These are phyloP conservation scores for Verticillium tricorpus DNA, from an alignment of 2,329 filamentous ascomycete genomes.

Conservation along the genomic window DNA sequence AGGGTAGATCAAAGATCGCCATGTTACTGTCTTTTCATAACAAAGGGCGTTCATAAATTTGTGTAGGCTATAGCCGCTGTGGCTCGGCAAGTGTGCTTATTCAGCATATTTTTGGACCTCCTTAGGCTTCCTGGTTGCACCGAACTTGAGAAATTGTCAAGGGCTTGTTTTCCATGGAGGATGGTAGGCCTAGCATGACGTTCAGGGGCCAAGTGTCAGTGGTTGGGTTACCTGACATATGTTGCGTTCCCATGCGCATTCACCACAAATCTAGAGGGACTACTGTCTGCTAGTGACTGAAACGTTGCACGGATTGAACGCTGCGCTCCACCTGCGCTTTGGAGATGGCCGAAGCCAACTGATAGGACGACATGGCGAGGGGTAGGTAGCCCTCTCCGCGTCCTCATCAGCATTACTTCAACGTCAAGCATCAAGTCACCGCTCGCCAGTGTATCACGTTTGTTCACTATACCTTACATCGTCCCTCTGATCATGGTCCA, in stretches of 20 bases:
- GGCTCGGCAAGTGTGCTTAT: no score
- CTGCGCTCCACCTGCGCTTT: neutral
- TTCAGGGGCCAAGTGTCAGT: no score
- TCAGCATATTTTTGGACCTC: no score
- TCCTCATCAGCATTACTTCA: neutral
- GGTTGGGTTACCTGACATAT: neutral
- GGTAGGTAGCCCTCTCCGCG: neutral
- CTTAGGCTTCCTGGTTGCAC: no score
- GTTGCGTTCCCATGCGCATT: neutral
- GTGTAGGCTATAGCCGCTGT: no score
- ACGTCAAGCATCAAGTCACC: neutral
- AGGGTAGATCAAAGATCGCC: neutral
- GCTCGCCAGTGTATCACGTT: neutral
- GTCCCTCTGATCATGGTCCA: constrained; percentile 1
- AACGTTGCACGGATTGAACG: neutral
- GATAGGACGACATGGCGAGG: neutral
- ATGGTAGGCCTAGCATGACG: no score
- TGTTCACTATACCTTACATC: neutral
- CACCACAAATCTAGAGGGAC: neutral
- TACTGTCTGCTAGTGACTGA: neutral
- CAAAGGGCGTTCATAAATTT: no score
- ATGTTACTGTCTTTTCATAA: no score
- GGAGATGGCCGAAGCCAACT: neutral
- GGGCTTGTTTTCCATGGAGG: no score
- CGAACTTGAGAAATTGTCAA: no score